These are phyloP conservation scores for Gonapodya prolifera DNA, from an alignment of 192 early-diverging fungal genomes.

Conservation along the genomic window DNA sequence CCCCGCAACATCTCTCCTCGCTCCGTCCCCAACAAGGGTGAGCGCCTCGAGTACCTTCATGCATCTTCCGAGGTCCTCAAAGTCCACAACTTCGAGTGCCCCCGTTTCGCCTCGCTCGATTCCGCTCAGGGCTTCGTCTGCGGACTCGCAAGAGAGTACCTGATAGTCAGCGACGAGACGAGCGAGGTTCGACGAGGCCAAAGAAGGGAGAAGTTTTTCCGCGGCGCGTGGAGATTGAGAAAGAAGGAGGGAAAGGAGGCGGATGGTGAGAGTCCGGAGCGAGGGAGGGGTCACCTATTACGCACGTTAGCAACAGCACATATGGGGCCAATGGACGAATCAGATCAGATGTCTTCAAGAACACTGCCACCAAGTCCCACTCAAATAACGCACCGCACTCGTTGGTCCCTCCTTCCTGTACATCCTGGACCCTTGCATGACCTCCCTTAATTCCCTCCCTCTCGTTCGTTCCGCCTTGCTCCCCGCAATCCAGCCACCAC, in stretches of 20 bases:
- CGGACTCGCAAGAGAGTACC: not conserved
- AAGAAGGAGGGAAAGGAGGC: not conserved
- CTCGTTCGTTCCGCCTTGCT: not conserved
- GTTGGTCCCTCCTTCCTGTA: not conserved
- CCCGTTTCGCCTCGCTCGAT: not conserved
- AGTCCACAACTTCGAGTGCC: not conserved
- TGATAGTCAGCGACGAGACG: not conserved
- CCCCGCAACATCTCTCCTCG: not conserved
- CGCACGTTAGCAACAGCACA: no score
- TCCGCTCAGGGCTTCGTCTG: not conserved
- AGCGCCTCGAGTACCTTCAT: not conserved
- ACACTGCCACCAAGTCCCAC: not conserved
- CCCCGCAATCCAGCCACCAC: not conserved
- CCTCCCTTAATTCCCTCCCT: not conserved
- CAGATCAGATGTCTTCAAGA: not conserved
- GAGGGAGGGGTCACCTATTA: not conserved
- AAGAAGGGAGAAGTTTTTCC: not conserved
- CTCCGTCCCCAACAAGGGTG: not conserved
- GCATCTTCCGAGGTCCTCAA: not conserved
- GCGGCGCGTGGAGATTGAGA: not conserved
- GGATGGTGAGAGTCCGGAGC: not conserved
- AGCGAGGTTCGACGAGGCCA: not conserved
- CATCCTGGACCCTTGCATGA: not conserved
- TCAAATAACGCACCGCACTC: no score
- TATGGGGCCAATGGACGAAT: not conserved